Conservation (phyloP, 139 green algal genomes). For the Astrephomene gubernaculifera region DNA sequence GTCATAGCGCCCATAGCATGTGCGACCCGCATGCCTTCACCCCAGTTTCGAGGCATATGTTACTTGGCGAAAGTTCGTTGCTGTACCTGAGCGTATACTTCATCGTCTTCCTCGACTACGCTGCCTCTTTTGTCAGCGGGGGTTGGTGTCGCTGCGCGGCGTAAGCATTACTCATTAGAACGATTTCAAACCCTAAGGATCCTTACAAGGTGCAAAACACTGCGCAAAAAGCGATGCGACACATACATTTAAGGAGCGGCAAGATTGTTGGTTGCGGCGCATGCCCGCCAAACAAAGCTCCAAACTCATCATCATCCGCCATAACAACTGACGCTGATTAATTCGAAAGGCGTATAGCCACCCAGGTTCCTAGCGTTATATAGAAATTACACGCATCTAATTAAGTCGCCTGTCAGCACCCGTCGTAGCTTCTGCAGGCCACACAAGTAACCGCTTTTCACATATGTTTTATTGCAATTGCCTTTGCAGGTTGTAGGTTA, state of each 20-base stretch:
- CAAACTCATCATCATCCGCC: constrained; percentile 41
- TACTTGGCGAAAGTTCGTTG: neutral
- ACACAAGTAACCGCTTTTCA: neutral
- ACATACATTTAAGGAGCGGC: neutral
- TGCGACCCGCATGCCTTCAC: neutral
- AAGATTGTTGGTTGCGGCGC: constrained; percentile 1
- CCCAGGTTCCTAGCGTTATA: neutral
- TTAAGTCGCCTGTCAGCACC: neutral
- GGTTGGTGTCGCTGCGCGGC: neutral
- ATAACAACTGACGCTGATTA: neutral
- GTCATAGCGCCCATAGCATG: neutral
- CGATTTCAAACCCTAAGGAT: neutral
- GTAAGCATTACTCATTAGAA: neutral
- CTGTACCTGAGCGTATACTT: constrained; percentile 16
- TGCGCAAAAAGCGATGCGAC: too few relatives aligned
- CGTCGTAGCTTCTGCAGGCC: neutral
- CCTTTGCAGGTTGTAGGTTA: neutral
- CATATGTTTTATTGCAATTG: neutral
- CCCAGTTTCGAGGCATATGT: neutral
- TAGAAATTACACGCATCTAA: neutral
- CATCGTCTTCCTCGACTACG: neutral
- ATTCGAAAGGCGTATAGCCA: neutral
- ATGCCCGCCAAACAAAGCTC: neutral
- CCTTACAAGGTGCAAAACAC: neutral
- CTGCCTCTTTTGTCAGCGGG: neutral